Percentiles rank a stretch among this genome's conserved stretches.
Evolutionary conservation across 2,329 filamentous ascomycete species (phyloP).

Genomic region (Fusarium caatingaense): DNA sequence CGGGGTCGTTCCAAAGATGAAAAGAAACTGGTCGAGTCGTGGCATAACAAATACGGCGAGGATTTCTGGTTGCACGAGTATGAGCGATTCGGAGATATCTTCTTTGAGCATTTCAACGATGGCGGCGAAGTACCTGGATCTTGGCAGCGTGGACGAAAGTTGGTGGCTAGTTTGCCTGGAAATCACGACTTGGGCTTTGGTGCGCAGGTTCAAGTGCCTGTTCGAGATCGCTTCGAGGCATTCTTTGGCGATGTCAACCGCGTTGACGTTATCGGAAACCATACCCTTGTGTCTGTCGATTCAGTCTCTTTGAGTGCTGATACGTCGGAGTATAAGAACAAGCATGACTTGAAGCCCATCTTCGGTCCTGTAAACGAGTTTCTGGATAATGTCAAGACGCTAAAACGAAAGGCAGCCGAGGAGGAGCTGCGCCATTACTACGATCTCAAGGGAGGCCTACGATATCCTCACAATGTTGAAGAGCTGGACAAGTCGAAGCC

Average conservation of each 20-base stretch:
- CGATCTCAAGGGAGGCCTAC: constrained; percentile 66
- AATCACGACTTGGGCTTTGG: constrained; percentile 97
- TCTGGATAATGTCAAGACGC: constrained; percentile 71
- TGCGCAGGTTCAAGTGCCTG: constrained; percentile 80
- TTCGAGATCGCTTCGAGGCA: constrained; percentile 84
- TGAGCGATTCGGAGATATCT: constrained; percentile 84
- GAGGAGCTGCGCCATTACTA: constrained; percentile 75
- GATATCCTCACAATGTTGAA: constrained; percentile 69
- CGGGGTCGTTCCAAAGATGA: constrained; percentile 63
- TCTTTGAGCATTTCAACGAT: constrained; percentile 76
- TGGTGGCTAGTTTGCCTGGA: constrained; percentile 88
- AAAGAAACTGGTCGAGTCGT: constrained; percentile 68
- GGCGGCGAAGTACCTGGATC: constrained; percentile 64
- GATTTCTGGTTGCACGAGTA: constrained; percentile 91
- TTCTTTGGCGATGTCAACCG: constrained; percentile 94
- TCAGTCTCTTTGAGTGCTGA: constrained; percentile 85
- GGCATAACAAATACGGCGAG: constrained; percentile 81
- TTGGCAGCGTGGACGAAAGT: constrained; percentile 75
- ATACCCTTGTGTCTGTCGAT: constrained; percentile 94
- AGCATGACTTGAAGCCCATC: constrained; percentile 68
- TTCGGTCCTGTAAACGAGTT: constrained; percentile 84
- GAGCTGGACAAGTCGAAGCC: constrained; percentile 62
- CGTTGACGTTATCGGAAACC: constrained; percentile 92
- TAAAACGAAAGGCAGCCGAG: constrained; percentile 75
- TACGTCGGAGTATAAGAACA: constrained; percentile 62